Base-by-base conservation (phyloP, 768 basidiomycete genomes). In the Trichaptum fuscoviolaceum region DNA sequence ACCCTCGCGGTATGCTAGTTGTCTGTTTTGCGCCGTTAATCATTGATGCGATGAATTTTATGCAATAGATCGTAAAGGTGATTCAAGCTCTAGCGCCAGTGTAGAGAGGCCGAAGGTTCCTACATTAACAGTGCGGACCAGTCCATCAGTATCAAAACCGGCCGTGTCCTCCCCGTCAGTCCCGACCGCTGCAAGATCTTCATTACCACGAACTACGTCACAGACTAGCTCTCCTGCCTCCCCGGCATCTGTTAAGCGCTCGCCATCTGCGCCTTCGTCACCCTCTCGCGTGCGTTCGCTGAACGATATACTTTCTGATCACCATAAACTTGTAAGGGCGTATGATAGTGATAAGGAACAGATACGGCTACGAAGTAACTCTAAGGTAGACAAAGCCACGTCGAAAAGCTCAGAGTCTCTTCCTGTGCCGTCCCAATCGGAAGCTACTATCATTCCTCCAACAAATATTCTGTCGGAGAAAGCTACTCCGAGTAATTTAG, bases 221-320 rank as follows among this genome's bases (percentile, higher is more conserved):
- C 5, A 75, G 77, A 20, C 72, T 72, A n/a, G 63, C 65, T 58
- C 68, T 60, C 59, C 69, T 68, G 61, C 69, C 57, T 67, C 69
- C 59, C 69, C 76, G 65, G 73, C 72, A 36, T 71, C 77, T 34
- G 74, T 78, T 62, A 73, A 75, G 1, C 78, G 77, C n/a, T 69
- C 77, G 0, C 75, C 82, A 17, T 69, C 69, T 62, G 73, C 76
- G 24, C 75, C 83, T 52, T 78, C 73, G 52, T 84, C 86, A 57
- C 84, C 87, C 0, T 81, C 82, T 17, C 82, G 84, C 35, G 80
- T 83, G 27, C 83, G 82, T 34, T 85, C 87, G 20, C 84, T 82
- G n/a, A 82, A 83, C 42, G 85, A 89, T 66, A 69, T 83, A 24
- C 77, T 80, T 66, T 77, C 72, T 17, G 77, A 78, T 66, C 76